Evolutionary conservation across 2,329 filamentous ascomycete genomes (phyloP).

Genomic region (Aureobasidium sp.): DNA sequence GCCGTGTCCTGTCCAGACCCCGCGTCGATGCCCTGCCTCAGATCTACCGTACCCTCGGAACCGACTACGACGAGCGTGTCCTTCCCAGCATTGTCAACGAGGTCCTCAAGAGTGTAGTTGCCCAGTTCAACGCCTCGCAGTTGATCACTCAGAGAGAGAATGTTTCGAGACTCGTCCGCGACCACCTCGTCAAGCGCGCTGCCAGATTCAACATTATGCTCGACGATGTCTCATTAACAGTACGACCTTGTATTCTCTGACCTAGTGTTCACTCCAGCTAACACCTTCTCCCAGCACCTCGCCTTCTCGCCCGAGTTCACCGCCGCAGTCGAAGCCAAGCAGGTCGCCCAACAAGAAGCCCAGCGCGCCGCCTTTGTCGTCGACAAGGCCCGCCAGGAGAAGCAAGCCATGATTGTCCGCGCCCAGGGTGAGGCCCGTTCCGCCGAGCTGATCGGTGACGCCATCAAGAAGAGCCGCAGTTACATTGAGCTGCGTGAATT

Average conservation of each 20-base stretch:
- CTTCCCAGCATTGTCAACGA: slow-evolving; percentile 98
- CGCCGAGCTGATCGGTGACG: slow-evolving; percentile 94
- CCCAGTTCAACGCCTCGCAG: slow-evolving; percentile 97
- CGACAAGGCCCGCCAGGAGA: slow-evolving; percentile 98
- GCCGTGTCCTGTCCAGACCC: slow-evolving; percentile 92
- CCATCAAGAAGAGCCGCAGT: slow-evolving; percentile 98
- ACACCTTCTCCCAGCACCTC: slow-evolving; percentile 38
- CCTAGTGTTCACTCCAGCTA: neutral
- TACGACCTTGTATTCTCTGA: slow-evolving; percentile 40
- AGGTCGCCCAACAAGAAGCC: slow-evolving; percentile 78
- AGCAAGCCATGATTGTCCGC: slow-evolving; percentile 97
- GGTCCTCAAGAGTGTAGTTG: slow-evolving; percentile 96
- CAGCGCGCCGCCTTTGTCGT: slow-evolving; percentile 96
- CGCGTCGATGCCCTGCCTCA: slow-evolving; percentile 83
- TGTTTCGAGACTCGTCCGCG: slow-evolving; percentile 81
- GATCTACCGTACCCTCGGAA: slow-evolving; percentile 92
- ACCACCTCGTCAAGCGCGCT: slow-evolving; percentile 84
- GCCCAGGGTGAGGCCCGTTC: slow-evolving; percentile 98
- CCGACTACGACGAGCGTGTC: slow-evolving; percentile 95
- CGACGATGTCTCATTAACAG: slow-evolving; percentile 94
- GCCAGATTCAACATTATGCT: slow-evolving; percentile 95
- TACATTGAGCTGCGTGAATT: slow-evolving; percentile 98
- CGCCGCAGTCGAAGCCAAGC: slow-evolving; percentile 62
- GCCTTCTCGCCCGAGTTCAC: slow-evolving; percentile 65
- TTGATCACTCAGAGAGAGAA: slow-evolving; percentile 99